Percentiles rank a stretch among this genome's conserved stretches.
These are phyloP conservation scores for Cyanidium caldarium DNA, from an alignment of 23 red algal genomes.

Conservation along the genomic window DNA sequence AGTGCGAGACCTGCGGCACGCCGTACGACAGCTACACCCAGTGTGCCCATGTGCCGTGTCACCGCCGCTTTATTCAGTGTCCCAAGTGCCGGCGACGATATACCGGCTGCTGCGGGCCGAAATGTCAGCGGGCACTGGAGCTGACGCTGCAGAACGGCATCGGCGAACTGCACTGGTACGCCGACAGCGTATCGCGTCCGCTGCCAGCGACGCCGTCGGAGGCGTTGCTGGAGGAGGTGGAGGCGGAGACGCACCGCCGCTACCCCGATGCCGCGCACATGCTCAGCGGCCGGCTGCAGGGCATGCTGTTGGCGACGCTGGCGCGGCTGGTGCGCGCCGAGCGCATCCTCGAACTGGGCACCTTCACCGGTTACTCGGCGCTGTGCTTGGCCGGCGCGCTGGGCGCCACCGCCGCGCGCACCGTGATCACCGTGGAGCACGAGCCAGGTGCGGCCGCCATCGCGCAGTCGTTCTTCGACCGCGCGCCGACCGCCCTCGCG, in stretches of 20 bases:
- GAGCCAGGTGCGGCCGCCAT: conserved; percentile 30
- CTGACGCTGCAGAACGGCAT: background rate
- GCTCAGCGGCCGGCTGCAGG: conserved; percentile 49
- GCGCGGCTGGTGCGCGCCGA: conserved; percentile 23
- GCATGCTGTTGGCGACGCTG: conserved; percentile 28
- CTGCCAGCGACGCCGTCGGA: background rate
- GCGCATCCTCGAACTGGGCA: conserved; percentile 77
- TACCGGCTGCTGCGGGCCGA: background rate
- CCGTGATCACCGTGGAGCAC: conserved; percentile 44
- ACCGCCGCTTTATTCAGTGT: conserved; percentile 69
- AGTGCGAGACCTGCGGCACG: conserved; percentile 49
- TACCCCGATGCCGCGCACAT: conserved; percentile 44
- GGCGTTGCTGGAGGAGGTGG: conserved; percentile 1
- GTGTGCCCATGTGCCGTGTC: conserved; percentile 54
- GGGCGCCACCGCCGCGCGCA: background rate
- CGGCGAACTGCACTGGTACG: conserved; percentile 2
- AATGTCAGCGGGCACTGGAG: background rate
- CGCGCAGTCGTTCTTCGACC: conserved; percentile 28
- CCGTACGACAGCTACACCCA: conserved; percentile 41
- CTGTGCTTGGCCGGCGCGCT: conserved; percentile 54
- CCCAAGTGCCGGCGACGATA: conserved; percentile 25
- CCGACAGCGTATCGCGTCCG: background rate
- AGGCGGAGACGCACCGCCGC: conserved; percentile 3
- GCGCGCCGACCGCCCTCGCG: background rate
- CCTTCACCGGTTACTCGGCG: conserved; percentile 83